These are phyloP conservation scores for Juglanconis juglandina DNA, from an alignment of 2,329 filamentous ascomycete genomes.

Conservation along the genomic window DNA sequence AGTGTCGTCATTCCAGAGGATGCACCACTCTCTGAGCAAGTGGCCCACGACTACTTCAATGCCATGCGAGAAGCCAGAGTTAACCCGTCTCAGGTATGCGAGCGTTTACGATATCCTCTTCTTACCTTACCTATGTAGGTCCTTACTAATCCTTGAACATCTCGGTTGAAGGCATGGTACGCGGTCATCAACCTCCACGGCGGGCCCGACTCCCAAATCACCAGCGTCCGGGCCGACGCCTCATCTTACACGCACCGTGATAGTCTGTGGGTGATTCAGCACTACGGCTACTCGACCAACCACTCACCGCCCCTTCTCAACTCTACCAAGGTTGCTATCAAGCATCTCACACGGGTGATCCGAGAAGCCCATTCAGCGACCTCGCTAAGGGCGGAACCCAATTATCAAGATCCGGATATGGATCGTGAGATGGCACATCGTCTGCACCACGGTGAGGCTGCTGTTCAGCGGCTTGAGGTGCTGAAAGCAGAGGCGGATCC, in stretches of 20 bases:
- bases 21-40: not conserved
- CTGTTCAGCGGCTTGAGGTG: not conserved
- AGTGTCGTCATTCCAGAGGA: conserved; percentile 7
- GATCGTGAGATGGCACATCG: not conserved
- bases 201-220: conserved; percentile 36
- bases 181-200: conserved; percentile 41
- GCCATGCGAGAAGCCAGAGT: not conserved
- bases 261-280: conserved; percentile 47
- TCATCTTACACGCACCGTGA: conserved; percentile 40
- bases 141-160: not conserved
- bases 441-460: not conserved
- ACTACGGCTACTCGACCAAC: conserved; percentile 32
- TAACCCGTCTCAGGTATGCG: conserved; percentile 4
- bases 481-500: conserved; percentile 6
- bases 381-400: not conserved
- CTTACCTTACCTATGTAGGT: too few relatives aligned
- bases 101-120: too few relatives aligned
- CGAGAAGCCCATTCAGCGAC: not conserved
- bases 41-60: conserved; percentile 1
- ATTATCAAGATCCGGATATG: conserved; percentile 8
- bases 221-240: conserved; percentile 23
- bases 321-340: not conserved
- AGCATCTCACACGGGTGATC: not conserved
- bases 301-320: conserved; percentile 7
- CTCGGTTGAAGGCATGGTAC: conserved; percentile 29